These are phyloP conservation scores for Leccinum variicolor DNA, from an alignment of 768 basidiomycete species.

Conservation along the genomic window DNA sequence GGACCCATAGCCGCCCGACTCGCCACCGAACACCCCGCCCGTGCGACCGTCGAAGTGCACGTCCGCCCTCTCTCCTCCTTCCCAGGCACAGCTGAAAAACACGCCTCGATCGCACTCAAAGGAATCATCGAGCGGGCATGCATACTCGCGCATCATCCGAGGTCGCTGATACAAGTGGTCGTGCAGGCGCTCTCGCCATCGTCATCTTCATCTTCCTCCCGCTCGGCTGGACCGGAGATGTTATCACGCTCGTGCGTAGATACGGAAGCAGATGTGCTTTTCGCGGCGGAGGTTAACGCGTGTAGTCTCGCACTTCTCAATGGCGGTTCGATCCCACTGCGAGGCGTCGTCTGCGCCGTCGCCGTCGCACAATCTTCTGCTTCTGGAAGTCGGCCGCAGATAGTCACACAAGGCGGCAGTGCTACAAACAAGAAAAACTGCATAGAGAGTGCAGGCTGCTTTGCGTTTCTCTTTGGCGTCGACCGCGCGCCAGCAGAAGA, in stretches of 20 bases:
- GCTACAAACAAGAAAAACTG: slow-evolving; percentile 16
- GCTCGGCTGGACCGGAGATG: neutral
- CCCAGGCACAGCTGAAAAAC: slow-evolving; percentile 67
- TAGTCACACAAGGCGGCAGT: slow-evolving; percentile 45
- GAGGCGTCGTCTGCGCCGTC: slow-evolving; percentile 70
- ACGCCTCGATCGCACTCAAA: slow-evolving; percentile 51
- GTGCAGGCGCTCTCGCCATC: slow-evolving; percentile 51
- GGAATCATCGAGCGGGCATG: slow-evolving; percentile 58
- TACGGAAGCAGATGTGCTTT: slow-evolving; percentile 36
- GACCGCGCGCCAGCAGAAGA: neutral
- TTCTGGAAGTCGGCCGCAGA: slow-evolving; percentile 11
- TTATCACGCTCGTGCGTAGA: neutral
- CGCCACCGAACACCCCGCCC: slow-evolving; percentile 64
- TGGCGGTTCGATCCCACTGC: slow-evolving; percentile 69
- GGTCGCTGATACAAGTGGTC: slow-evolving; percentile 76
- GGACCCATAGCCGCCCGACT: slow-evolving; percentile 79
- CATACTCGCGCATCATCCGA: slow-evolving; percentile 64
- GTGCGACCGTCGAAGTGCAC: slow-evolving; percentile 71
- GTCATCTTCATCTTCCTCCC: neutral
- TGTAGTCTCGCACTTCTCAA: slow-evolving; percentile 65
- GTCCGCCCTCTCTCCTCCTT: slow-evolving; percentile 68
- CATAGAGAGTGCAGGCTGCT: slow-evolving; percentile 52
- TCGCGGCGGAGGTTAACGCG: slow-evolving; percentile 70
- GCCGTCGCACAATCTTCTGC: slow-evolving; percentile 42
- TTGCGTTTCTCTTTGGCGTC: slow-evolving; percentile 59